A percentile compares a stretch with the other conserved stretches of the same genome.
phyloP scores from a whole-genome alignment of 345 rosid genomes.

The Populus alba region DNA sequence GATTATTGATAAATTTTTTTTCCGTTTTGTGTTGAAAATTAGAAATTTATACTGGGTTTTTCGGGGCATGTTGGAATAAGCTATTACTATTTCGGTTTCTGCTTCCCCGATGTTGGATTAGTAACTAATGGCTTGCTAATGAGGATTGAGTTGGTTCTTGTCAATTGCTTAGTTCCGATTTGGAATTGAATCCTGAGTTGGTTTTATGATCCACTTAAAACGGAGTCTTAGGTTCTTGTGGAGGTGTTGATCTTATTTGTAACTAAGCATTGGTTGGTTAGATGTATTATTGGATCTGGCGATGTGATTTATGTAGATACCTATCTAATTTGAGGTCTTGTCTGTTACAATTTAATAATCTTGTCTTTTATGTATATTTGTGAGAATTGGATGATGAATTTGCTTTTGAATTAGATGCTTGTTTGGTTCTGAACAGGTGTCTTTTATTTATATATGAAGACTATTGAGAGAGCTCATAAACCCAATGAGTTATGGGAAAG shows the following conservation, averaged over 20 bases:
- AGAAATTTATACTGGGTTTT: neutral
- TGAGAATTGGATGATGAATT: neutral
- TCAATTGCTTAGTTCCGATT: neutral
- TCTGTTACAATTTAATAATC: neutral
- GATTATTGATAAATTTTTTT: neutral
- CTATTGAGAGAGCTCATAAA: conserved; percentile 94
- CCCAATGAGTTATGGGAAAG: conserved; percentile 92
- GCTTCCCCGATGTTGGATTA: neutral
- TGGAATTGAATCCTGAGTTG: neutral
- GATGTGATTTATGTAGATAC: neutral
- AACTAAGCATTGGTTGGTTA: neutral
- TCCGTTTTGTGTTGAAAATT: neutral
- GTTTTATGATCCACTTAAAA: neutral
- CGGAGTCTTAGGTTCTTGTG: neutral
- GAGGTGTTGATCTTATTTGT: neutral
- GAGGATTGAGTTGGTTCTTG: neutral
- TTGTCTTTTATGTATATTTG: neutral
- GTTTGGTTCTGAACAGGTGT: conserved; percentile 50
- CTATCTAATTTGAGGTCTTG: neutral
- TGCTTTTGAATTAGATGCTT: neutral
- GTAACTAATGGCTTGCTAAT: neutral
- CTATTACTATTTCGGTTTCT: no score
- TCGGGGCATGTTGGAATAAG: neutral
- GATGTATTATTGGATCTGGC: neutral
- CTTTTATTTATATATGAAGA: conserved; percentile 88